These are phyloP conservation scores for Phyllosticta citrichinensis DNA, from an alignment of 2,329 filamentous ascomycete genomes.

Conservation along the genomic window DNA sequence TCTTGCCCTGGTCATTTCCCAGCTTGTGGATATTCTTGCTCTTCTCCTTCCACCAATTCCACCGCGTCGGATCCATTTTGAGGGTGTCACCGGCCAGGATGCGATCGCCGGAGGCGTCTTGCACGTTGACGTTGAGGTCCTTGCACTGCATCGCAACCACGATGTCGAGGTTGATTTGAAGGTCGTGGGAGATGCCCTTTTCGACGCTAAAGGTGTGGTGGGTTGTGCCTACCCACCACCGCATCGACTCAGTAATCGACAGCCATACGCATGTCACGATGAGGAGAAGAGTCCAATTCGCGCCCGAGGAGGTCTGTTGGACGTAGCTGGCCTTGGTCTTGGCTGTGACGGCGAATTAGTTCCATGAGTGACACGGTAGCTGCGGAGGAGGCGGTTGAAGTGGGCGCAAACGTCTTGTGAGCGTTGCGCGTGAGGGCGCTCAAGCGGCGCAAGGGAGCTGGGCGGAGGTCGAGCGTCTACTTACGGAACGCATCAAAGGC, in stretches of 20 bases:
- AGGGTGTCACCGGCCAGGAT: constrained; percentile 73
- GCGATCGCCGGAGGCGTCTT: constrained; percentile 86
- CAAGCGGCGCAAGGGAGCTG: not conserved
- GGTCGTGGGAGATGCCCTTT: constrained; percentile 72
- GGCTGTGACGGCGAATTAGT: constrained; percentile 42
- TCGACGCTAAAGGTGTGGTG: constrained; percentile 89
- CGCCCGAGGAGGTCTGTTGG: constrained; percentile 71
- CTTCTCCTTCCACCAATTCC: constrained; percentile 68
- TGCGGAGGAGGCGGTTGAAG: constrained; percentile 49
- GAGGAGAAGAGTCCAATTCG: constrained; percentile 87
- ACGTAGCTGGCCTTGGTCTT: constrained; percentile 95
- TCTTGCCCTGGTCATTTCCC: constrained; percentile 28
- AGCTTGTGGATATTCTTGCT: constrained; percentile 48
- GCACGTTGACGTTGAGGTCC: constrained; percentile 91
- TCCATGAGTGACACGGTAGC: not conserved
- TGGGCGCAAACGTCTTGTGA: constrained; percentile 44
- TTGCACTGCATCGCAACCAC: constrained; percentile 80
- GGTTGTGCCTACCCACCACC: constrained; percentile 79
- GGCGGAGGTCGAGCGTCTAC: constrained; percentile 25
- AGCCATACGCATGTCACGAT: constrained; percentile 64
- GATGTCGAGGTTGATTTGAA: constrained; percentile 95
- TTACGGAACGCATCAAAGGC: constrained; percentile 96
- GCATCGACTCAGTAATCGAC: constrained; percentile 63
- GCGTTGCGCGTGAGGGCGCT: not conserved
- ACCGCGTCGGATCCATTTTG: constrained; percentile 66